A percentile compares a stretch with the other conserved stretches of the same genome.
Evolutionary conservation across 495 filamentous ascomycete genomes (phyloP).

Genomic region (Neurospora tetrasperma): DNA sequence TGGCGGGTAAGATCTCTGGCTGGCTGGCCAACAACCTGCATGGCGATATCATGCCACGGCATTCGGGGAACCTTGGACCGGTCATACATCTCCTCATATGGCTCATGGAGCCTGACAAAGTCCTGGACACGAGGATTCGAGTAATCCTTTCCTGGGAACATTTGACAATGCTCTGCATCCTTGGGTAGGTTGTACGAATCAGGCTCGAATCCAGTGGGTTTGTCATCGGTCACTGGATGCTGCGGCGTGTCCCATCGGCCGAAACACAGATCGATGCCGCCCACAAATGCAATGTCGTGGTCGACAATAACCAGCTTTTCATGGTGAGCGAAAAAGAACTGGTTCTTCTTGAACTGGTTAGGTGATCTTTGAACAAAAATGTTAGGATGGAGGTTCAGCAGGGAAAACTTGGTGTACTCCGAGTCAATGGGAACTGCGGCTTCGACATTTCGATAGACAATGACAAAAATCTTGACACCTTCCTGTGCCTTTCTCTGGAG

Average conservation of each 20-base stretch:
- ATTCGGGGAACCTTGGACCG: constrained; percentile 77
- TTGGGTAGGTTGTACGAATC: constrained; percentile 50
- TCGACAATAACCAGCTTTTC: constrained; percentile 95
- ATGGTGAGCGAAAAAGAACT: constrained; percentile 99
- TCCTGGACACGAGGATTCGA: constrained; percentile 93
- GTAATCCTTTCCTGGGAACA: constrained; percentile 98
- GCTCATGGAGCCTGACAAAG: constrained; percentile 87
- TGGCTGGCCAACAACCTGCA: constrained; percentile 97
- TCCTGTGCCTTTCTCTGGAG: constrained; percentile 86
- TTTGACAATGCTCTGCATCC: constrained; percentile 87
- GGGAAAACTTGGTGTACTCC: constrained; percentile 96
- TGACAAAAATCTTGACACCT: constrained; percentile 96
- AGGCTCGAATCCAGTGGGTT: constrained; percentile 86
- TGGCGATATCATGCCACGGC: constrained; percentile 98
- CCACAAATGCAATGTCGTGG: constrained; percentile 91
- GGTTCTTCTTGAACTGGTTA: constrained; percentile 96
- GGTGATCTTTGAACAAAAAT: constrained; percentile 92
- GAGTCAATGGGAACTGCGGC: constrained; percentile 96
- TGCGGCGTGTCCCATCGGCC: constrained; percentile 95
- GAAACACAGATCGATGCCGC: constrained; percentile 95
- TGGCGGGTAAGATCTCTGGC: constrained; percentile 89
- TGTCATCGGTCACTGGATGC: constrained; percentile 84
- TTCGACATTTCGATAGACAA: constrained; percentile 97
- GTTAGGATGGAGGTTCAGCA: constrained; percentile 92
- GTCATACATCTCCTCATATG: constrained; percentile 99